phyloP scores from a whole-genome alignment of 2,329 filamentous ascomycete species.

The Xylogone sp. region DNA sequence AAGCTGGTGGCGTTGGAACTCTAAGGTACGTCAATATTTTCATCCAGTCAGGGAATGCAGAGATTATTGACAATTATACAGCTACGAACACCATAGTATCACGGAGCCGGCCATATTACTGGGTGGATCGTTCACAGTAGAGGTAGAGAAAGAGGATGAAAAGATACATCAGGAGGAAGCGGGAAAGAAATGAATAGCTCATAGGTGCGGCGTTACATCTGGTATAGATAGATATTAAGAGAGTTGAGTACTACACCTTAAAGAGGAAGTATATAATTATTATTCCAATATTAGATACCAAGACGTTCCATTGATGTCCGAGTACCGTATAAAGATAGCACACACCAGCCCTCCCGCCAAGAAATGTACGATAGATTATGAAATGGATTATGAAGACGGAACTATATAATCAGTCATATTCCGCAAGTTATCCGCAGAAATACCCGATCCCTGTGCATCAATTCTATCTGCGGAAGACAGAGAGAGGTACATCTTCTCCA shows the following conservation, averaged over 20 bases:
- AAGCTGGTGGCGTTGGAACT: slow-evolving; percentile 81
- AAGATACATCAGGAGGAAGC: neutral
- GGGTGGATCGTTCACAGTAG: slow-evolving; percentile 53
- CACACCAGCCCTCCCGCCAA: no score
- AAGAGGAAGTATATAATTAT: neutral
- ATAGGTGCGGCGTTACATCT: neutral
- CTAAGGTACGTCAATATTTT: slow-evolving; percentile 54
- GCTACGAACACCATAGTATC: slow-evolving; percentile 77
- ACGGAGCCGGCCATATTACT: slow-evolving; percentile 77
- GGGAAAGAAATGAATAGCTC: neutral
- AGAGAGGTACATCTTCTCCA: no score
- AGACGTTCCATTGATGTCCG: no score
- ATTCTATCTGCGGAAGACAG: no score
- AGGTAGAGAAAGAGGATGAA: slow-evolving; percentile 8
- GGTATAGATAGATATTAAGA: neutral
- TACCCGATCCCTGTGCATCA: no score
- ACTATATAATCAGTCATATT: no score
- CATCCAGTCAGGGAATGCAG: neutral
- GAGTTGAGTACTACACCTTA: neutral
- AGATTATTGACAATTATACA: neutral
- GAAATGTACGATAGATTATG: no score
- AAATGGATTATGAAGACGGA: no score
- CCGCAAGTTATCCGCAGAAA: no score
- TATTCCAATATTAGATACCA: neutral
- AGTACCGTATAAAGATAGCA: no score